Evolutionary conservation across 2,329 filamentous ascomycete genomes (phyloP), one percentile per base, ranked within the genome.

Genomic region (Hypocreales sp.): DNA sequence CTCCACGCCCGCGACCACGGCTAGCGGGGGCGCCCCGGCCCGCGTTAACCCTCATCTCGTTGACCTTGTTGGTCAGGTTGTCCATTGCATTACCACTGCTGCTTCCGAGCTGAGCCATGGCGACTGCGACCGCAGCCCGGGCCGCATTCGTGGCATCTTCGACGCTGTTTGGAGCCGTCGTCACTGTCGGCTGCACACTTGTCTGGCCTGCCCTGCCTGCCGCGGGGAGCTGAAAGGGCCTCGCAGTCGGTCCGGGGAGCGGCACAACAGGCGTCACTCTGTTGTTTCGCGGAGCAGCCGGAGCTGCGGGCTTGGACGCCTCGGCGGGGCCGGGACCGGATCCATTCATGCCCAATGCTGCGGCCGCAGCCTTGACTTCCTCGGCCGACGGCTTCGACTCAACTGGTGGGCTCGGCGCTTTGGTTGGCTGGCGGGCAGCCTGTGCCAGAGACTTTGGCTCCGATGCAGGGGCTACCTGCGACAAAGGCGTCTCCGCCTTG

Each of bases 41-140:
- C 8, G 76, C 71, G 32, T 71, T 72, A 4, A 73, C 56, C 31
- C 78, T 67, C 78, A 86, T 82, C 42, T 83, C 78, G 32, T 79
- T 73, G 19, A 86, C 76, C 47, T 78, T 78, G 45, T 70, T 75
- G 1, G 76, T 72, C 32, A 86, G 48, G 37, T 82, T 82, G 37
- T 84, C 79, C 44, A 81, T 61, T 3, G 60, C 56, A 12, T 56
- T 66, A 17, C 52, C 54, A 19, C 55, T 58, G 9, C 42, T 41
- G 17, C 51, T 51, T 5, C 53, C 53, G 4, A 86, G 61, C 43
- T 80, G 78, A 2, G 79, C 76, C 75, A 84, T 83, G 2, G 80
- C 80, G 22, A 77, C 70, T 28, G 79, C 78, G n/a, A 83, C 79
- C 7, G 79, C 79, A 17, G 77, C 79, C 40, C 73, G 76, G 2